Conservation (phyloP, 2,329 filamentous ascomycete species). For the Arthrobotrys entomopaga region DNA sequence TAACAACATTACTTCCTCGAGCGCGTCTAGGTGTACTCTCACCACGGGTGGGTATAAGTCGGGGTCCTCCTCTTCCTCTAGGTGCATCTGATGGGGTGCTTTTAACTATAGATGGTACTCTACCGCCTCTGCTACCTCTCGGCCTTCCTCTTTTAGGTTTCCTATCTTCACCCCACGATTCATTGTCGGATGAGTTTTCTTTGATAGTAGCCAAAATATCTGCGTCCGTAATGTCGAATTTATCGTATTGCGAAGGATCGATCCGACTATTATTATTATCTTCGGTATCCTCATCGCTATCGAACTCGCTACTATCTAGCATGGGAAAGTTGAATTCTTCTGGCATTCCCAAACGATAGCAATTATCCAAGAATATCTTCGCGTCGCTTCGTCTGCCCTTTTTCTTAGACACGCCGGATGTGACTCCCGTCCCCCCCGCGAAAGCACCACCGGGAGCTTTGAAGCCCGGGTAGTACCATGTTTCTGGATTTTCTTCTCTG, state of each 20-base stretch:
- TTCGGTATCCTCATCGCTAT: slow-evolving; percentile 2
- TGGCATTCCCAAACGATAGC: slow-evolving; percentile 38
- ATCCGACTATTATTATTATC: background rate
- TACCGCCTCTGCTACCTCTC: slow-evolving; percentile 7
- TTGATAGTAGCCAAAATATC: slow-evolving; percentile 42
- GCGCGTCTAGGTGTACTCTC: slow-evolving; percentile 1
- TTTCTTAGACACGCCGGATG: slow-evolving; percentile 32
- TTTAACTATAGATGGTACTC: slow-evolving; percentile 15
- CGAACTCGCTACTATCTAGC: slow-evolving; percentile 34
- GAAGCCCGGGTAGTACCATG: slow-evolving; percentile 46
- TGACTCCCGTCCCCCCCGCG: slow-evolving; percentile 44
- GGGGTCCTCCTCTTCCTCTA: slow-evolving; percentile 24
- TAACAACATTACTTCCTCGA: slow-evolving; percentile 38
- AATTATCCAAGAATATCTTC: slow-evolving; percentile 36
- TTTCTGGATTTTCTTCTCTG: slow-evolving; percentile 49
- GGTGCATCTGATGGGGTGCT: slow-evolving; percentile 2
- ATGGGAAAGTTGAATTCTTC: slow-evolving; percentile 45
- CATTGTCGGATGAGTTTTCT: slow-evolving; percentile 44
- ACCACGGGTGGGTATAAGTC: slow-evolving; percentile 39
- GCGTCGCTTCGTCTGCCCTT: slow-evolving; percentile 33
- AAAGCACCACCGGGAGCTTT: slow-evolving; percentile 43
- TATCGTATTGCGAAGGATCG: slow-evolving; percentile 50
- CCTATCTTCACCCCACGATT: slow-evolving; percentile 35
- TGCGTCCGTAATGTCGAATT: slow-evolving; percentile 46
- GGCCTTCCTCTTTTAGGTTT: slow-evolving; percentile 28